Base-by-base conservation (phyloP, 2,329 filamentous ascomycete species). In the Trichoderma koningii region DNA sequence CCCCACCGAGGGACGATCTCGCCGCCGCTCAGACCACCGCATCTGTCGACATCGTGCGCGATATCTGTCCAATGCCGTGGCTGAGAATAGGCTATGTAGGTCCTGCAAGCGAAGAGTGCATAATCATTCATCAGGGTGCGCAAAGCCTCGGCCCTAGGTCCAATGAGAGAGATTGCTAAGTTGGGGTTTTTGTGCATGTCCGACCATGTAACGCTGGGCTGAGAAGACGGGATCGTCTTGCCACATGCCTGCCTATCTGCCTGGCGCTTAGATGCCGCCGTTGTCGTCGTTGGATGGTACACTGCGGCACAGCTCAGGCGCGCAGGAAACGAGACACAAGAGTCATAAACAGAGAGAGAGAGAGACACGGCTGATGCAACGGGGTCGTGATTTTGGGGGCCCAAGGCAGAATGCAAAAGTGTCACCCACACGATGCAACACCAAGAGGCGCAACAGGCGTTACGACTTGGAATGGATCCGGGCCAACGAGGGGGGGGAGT, bases 371-470 rank as follows among this genome's bases (percentile, higher is more conserved):
- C 34, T 38, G 30, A 55, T 41, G 51, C 12, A 9, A 55, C 7
- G 7, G 19, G 17, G 3, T 7, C 6, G 30, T 21, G 14, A 15
- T 15, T 34, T 30, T 7, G 30, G 30, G 34, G 34, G 51, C 5
- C 30, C 30, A 41, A 41, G 34, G 51, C 30, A 55, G 9, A 55
- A 41, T 41, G 51, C 51, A 55, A 23, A 15, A 28, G 30, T 30
- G 30, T 6, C 21, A 50, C 34, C 51, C 51, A 55, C 51, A 41
- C 51, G 30, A 55, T 55, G n/a, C 51, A 34, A 55, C 51, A n/a
- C 30, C 28, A 38, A 30, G 28, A 28, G 19, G 30, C 34, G 34
- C 34, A 14, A 26, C 51, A 41, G 34, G 7, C 30, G n/a, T 55
- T 55, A 55, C 51, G 51, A 41, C 7, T 38, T 38, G 10, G 7